Percentiles rank a stretch among this genome's conserved stretches.
These are phyloP conservation scores for Botrytis squamosa DNA, from an alignment of 2,329 filamentous ascomycete species.

Conservation along the genomic window DNA sequence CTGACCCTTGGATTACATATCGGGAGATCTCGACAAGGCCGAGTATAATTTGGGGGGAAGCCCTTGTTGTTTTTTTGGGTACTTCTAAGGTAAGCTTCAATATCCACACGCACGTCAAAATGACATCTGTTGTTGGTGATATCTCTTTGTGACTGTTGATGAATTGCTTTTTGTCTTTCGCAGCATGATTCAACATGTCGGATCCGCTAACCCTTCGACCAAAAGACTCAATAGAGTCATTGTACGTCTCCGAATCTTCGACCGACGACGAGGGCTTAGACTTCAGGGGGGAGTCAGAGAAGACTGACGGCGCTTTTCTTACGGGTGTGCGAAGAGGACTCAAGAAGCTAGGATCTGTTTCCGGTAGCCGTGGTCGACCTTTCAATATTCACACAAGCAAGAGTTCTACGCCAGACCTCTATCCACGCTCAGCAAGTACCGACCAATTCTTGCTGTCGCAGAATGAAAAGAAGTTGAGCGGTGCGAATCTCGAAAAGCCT, in stretches of 20 bases:
- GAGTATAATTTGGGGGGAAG: slow-evolving; percentile 24
- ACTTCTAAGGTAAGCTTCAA: slow-evolving; percentile 15
- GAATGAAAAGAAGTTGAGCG: slow-evolving; percentile 31
- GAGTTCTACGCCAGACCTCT: slow-evolving; percentile 22
- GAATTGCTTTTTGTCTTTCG: slow-evolving; percentile 19
- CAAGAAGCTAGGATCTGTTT: slow-evolving; percentile 38
- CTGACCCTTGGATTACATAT: slow-evolving; percentile 10
- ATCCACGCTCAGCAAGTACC: slow-evolving; percentile 24
- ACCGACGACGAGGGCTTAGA: slow-evolving; percentile 30
- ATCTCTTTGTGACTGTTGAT: slow-evolving; percentile 21
- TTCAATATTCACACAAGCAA: slow-evolving; percentile 30
- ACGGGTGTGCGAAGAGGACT: slow-evolving; percentile 37
- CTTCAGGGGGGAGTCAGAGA: slow-evolving; percentile 14
- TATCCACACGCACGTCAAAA: slow-evolving; percentile 25
- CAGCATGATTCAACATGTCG: slow-evolving; percentile 38
- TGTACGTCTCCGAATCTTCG: slow-evolving; percentile 29
- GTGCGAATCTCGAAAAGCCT: slow-evolving; percentile 37
- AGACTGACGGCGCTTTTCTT: slow-evolving; percentile 33
- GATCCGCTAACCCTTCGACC: slow-evolving; percentile 37
- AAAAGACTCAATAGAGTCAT: slow-evolving; percentile 35
- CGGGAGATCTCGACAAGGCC: slow-evolving; percentile 26
- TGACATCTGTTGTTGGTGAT: slow-evolving; percentile 19
- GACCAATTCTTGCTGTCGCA: slow-evolving; percentile 17
- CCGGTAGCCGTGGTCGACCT: slow-evolving; percentile 30
- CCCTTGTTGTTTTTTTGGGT: slow-evolving; percentile 12